phyloP scores from a whole-genome alignment of 176 grass and related monocot species.

The Avena sativa region DNA sequence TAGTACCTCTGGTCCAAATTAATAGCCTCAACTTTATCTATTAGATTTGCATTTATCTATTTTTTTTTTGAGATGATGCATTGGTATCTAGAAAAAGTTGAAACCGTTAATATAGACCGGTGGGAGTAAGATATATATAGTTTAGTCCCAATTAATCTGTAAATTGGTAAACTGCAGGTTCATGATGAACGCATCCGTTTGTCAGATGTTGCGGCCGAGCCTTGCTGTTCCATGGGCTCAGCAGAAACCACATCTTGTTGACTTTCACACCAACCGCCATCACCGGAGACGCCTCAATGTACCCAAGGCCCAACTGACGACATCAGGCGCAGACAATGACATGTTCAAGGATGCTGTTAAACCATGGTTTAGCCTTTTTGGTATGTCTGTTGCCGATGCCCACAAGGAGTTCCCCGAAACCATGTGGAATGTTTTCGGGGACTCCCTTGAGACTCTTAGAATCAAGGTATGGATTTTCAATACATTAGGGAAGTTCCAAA shows the following conservation, averaged over 20 bases:
- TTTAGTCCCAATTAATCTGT: background rate
- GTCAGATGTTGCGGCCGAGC: background rate
- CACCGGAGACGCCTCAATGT: background rate
- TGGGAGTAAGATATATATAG: background rate
- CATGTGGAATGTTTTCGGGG: slow-evolving; percentile 1
- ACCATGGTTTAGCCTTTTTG: background rate
- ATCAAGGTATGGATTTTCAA: background rate
- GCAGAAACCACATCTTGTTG: background rate
- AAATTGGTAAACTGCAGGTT: background rate
- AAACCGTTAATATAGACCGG: no score
- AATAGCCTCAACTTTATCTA: no score
- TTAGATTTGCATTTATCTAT: no score
- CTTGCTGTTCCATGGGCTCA: background rate
- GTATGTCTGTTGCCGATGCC: background rate
- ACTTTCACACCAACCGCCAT: background rate
- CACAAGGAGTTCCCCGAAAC: background rate
- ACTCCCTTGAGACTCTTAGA: background rate
- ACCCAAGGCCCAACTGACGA: background rate
- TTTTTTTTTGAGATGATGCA: no score
- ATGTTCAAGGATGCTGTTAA: background rate
- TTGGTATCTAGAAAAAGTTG: no score
- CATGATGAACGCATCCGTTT: background rate
- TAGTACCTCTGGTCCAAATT: no score
- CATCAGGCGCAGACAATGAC: background rate
- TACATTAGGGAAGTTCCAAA: background rate